Evolutionary conservation across 768 basidiomycete genomes (phyloP), one percentile per base, ranked within the genome.

Genomic region (Leccinum ochraceum): DNA sequence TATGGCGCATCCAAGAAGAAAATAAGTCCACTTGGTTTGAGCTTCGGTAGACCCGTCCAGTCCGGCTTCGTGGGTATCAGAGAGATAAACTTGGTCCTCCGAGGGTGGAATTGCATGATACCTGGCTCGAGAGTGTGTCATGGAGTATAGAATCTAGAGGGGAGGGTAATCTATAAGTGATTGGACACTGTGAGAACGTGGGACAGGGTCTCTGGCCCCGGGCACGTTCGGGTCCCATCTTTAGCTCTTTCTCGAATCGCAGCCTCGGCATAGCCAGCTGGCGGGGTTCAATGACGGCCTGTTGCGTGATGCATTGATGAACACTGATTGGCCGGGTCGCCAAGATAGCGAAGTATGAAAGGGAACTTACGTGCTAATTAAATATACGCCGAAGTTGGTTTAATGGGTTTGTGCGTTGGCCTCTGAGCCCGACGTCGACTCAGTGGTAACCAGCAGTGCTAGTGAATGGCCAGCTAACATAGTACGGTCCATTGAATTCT

Each of bases 1-100:
- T 3, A 89, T 83, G 22, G 91, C 89, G 59, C 88, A 88, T 3
- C 94, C 93, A n/a, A 95, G 74, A 26, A 89, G 72, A 63, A 92
- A 90, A 65, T 86, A 82, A 49, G 87, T 81, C 86, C 86, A 88
- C 54, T 76, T 73, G 66, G 87, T 80, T 50, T 76, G 78, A 52
- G 75, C 46, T 62, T 85, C 79, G 8, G 79, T 44, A 44, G 42
- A 20, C n/a, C 20, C 53, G 7, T 54, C 54, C 7, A 59, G 52
- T 48, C 46, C 59, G 28, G 42, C 44, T 50, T 44, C 56, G 34
- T 30, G 61, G 44, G 6, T 32, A 14, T 57, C 61, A 14, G 53
- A 51, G 6, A 22, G 34, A 36, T 60, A 7, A n/a, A 24, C 46
- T 32, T 61, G 49, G 16, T 48, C 58, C 20, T 70, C 72, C 4